Conservation (phyloP, 1,284 basidiomycete genomes). For the Filobasidium uniguttulatum region DNA sequence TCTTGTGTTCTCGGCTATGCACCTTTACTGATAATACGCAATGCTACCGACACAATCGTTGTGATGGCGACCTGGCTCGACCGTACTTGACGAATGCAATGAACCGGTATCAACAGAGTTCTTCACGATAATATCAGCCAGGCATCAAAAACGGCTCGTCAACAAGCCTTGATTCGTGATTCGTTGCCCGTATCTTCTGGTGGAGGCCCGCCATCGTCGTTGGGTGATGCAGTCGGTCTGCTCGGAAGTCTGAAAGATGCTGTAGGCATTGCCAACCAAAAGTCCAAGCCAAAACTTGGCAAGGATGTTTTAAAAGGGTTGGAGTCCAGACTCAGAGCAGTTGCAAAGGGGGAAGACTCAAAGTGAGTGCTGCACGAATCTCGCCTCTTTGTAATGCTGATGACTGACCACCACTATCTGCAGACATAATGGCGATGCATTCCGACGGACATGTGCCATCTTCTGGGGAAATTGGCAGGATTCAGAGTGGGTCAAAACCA, state of each 20-base stretch:
- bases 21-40: no score
- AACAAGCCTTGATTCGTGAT: background rate
- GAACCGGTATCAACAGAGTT: background rate
- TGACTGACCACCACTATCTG: background rate
- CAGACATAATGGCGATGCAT: conserved; percentile 74
- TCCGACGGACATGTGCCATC: conserved; percentile 71
- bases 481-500: conserved; percentile 66
- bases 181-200: background rate
- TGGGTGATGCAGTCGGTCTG: conserved; percentile 1
- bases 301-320: conserved; percentile 80
- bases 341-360: conserved; percentile 79
- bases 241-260: conserved; percentile 11
- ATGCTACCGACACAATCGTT: no score
- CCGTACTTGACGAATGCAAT: background rate
- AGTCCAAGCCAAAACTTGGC: conserved; percentile 51
- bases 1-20: no score
- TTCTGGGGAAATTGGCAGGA: conserved; percentile 82
- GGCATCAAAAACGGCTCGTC: background rate
- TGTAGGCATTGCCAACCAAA: conserved; percentile 8
- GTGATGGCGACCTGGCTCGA: no score
- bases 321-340: conserved; percentile 70
- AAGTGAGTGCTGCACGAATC: conserved; percentile 45
- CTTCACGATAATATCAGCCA: background rate
- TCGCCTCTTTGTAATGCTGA: background rate
- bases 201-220: background rate